phyloP scores from a whole-genome alignment of 1,284 basidiomycete genomes.

The Rhodotorula mucilaginosa region DNA sequence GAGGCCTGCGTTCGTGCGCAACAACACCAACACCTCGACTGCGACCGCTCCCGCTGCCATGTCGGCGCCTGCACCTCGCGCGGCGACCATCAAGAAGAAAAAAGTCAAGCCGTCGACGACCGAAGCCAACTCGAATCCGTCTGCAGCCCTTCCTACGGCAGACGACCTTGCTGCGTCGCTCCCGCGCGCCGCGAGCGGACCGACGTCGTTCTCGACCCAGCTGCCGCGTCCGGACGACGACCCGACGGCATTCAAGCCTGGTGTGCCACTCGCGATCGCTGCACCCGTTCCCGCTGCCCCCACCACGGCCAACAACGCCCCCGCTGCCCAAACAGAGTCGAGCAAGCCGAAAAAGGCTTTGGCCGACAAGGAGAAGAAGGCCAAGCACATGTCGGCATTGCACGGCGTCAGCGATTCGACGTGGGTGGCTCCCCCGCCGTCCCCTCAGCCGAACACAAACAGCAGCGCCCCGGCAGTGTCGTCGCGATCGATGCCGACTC shows the following conservation, averaged over 20 bases:
- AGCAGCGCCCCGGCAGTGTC: not conserved
- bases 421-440: constrained; percentile 28
- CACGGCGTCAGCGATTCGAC: constrained; percentile 22
- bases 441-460: not conserved
- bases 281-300: not conserved
- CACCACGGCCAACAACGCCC: not conserved
- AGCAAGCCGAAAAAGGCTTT: constrained; percentile 16
- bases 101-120: constrained; percentile 14
- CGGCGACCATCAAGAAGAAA: constrained; percentile 27
- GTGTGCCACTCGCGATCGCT: constrained; percentile 1
- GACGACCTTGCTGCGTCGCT: constrained; percentile 32
- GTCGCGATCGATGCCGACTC: not conserved
- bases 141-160: constrained; percentile 13
- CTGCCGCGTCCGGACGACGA: constrained; percentile 29
- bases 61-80: not conserved
- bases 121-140: not conserved
- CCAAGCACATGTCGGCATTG: constrained; percentile 26
- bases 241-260: constrained; percentile 1
- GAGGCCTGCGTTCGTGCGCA: not conserved
- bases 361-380: constrained; percentile 24
- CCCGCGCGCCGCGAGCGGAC: constrained; percentile 12
- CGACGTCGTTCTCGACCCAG: constrained; percentile 18
- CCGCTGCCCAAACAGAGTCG: not conserved
- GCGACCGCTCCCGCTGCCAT: not conserved
- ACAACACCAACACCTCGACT: constrained; percentile 9